A percentile compares a stretch with the other conserved stretches of the same genome.
These are phyloP conservation scores for Exserohilum rostratum DNA, from an alignment of 2,329 filamentous ascomycete species.

Conservation along the genomic window DNA sequence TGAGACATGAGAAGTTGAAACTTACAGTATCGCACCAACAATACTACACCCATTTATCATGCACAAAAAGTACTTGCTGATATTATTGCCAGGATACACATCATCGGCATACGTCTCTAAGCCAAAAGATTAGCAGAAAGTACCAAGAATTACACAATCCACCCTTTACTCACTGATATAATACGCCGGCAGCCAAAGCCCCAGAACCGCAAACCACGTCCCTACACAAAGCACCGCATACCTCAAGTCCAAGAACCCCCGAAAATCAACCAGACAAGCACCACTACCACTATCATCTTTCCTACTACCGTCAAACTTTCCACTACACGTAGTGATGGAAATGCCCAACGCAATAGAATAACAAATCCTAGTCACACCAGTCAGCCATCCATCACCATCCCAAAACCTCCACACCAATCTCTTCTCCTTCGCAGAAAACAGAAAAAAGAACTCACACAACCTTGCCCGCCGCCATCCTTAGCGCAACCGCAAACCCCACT, in stretches of 20 bases:
- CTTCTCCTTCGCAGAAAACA: no score
- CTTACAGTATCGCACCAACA: slow-evolving; percentile 60
- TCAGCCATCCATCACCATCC: not conserved
- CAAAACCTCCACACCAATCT: no score
- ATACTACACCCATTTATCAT: slow-evolving; percentile 59
- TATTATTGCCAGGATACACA: slow-evolving; percentile 55
- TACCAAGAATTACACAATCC: no score
- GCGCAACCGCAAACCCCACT: slow-evolving; percentile 66
- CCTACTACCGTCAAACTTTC: slow-evolving; percentile 14
- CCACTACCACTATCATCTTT: no score
- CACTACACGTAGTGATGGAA: slow-evolving; percentile 34
- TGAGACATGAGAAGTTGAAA: no score
- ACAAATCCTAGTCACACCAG: slow-evolving; percentile 53
- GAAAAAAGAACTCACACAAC: slow-evolving; percentile 22
- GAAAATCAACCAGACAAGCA: slow-evolving; percentile 40
- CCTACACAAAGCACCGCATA: slow-evolving; percentile 41
- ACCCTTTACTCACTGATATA: slow-evolving; percentile 45
- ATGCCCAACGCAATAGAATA: slow-evolving; percentile 48
- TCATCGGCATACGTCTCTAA: slow-evolving; percentile 66
- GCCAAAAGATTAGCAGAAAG: slow-evolving; percentile 50
- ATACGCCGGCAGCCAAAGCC: slow-evolving; percentile 40
- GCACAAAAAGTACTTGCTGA: slow-evolving; percentile 56
- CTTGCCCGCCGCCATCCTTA: slow-evolving; percentile 66
- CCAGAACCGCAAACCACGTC: slow-evolving; percentile 37
- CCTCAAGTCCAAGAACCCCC: slow-evolving; percentile 40